Conservation (phyloP, 768 basidiomycete genomes). For the Fibroporia radiculosa region DNA sequence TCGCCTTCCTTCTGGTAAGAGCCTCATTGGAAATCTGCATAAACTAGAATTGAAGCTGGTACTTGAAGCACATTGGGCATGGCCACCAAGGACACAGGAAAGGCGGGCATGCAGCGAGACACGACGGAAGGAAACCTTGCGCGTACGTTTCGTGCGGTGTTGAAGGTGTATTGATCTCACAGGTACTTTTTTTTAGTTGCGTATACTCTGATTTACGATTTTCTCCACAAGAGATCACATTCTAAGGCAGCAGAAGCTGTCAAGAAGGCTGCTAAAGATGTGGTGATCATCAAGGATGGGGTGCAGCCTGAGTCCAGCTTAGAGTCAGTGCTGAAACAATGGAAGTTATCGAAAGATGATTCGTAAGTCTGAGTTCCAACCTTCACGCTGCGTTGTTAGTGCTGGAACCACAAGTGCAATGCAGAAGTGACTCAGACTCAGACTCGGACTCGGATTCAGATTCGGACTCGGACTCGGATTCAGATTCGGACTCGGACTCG, state of each 20-base stretch:
- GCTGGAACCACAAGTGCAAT: no score
- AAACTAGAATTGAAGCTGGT: no score
- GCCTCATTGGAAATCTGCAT: no score
- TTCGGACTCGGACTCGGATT: no score
- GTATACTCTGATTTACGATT: conserved; percentile 70
- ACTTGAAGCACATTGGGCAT: no score
- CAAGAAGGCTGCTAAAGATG: conserved; percentile 62
- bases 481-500: conserved; percentile 13
- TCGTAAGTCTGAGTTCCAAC: no score
- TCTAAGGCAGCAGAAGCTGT: conserved; percentile 65
- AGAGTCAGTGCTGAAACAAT: conserved; percentile 58
- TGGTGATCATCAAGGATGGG: conserved; percentile 54
- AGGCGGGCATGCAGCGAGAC: conserved; percentile 4
- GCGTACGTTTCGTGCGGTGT: background rate
- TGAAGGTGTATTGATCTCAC: background rate
- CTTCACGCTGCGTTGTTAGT: background rate
- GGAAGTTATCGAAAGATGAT: conserved; percentile 37
- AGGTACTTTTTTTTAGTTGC: conserved; percentile 47
- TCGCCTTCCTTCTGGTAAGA: no score
- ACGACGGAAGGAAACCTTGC: conserved; percentile 9
- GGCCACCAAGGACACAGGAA: background rate
- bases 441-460: no score
- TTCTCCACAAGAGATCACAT: conserved; percentile 60
- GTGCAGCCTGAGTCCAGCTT: conserved; percentile 39
- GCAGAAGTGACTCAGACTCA: no score